Evolutionary conservation across 345 rosid species (phyloP), one percentile per base, ranked within the genome.

Genomic region (Erodium maritimum): DNA sequence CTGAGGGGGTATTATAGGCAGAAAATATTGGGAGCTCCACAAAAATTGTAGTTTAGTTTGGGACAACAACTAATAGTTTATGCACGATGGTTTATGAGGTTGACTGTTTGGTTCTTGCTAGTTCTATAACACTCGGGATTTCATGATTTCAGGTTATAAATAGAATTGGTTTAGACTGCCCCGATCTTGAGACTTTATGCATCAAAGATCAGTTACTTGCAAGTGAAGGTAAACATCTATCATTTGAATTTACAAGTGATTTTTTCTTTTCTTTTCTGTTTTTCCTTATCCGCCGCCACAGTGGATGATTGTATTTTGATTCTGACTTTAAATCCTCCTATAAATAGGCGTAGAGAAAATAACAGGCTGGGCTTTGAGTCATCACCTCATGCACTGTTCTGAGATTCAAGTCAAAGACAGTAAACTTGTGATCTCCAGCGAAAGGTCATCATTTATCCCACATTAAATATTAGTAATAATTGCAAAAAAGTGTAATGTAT

Each of bases 301-400:
- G 4, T 25, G 33, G 33, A 25, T 25, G 33, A 7, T 25, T 25
- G 3, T 25, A 25, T 25, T 55, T 53, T 0, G 19, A 61, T 18
- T 66, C 20, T 22, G 45, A 4, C 21, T 61, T 62, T 25, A 2
- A 21, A 23, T 24, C 13, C 22, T 65, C n/a, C 45, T 51, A 18
- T 54, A 42, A 25, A 33, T 59, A 94, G 99, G 88, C 68, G 99
- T 78, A 65, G 99, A 94, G 72, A 94, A 89, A 79, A 74, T 85
- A 61, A 90, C 85, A 19, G 99, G 99, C 57, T 94, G 96, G 97
- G 91, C 96, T 54, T 56, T 83, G 21, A 77, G 96, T 65, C 81
- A 85, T 70, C 91, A 85, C 63, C 82, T 85, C 54, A 87, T 85
- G 97, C 78, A 81, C 67, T 70, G 80, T 59, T 65, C 81, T 19